Base-by-base conservation (phyloP, 2,329 filamentous ascomycete species). In the Ceratocystis ficicola region DNA sequence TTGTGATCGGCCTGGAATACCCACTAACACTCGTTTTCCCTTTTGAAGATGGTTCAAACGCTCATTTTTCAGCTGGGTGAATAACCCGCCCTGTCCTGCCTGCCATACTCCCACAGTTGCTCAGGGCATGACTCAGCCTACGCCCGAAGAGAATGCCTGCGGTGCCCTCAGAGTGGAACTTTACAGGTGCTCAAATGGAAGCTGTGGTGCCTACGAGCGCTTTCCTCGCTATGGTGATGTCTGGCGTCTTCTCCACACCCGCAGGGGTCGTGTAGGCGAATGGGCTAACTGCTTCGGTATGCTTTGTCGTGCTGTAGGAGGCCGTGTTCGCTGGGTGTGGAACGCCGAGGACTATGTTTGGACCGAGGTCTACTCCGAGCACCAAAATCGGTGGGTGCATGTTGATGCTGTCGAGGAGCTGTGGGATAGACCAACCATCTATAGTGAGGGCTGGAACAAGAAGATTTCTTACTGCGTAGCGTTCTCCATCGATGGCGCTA, bases 281-380 rank as follows among this genome's bases (percentile, higher is more conserved):
- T 97, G 94, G 91, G 91, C 90, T 70, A 97, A 96, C 77, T 96
- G 92, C 80, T 99, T 99, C 78, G 93, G 88, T 77, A 97, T 97
- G 94, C 82, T 99, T 64, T 97, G 93, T 79, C 85, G 93, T 68
- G 94, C 94, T 3, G 85, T 97, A 15, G 93, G 93, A 62, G 89
- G 88, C 68, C 84, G 93, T 68, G 91, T 96, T 28, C 85, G 94
- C 72, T 99, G 94, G 94, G 88, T 99, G 10, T 99, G 94, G 94
- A 97, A 97, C 71, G 87, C 88, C 36, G 94, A 97, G 75, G 94
- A 97, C 74, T 90, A 96, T 73, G 90, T 96, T 30, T 99, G 94
- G 94, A 96, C 92, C 0, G 94, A 97, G 72, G 88, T 97, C 15
- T 99, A 96, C 77, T 96, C 92, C 1, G 89, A 94, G 69, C 91